A percentile compares a stretch with the other conserved stretches of the same genome.
phyloP scores from a whole-genome alignment of 768 basidiomycete genomes.

The Suillus lakei region DNA sequence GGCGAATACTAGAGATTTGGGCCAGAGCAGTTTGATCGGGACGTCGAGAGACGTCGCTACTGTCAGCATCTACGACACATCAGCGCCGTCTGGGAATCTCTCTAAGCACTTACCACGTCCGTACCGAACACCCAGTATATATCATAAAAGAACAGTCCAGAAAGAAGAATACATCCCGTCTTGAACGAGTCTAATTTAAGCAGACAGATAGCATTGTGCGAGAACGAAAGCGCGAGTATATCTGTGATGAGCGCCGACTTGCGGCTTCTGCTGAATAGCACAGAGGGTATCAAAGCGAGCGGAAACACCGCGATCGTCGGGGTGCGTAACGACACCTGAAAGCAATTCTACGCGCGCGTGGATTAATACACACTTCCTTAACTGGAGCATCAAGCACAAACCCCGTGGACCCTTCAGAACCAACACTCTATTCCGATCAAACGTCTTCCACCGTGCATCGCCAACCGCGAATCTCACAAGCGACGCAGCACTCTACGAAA shows the following conservation, averaged over 20 bases:
- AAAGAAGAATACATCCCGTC: slow-evolving; percentile 83
- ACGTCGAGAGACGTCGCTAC: slow-evolving; percentile 90
- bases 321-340: slow-evolving; percentile 55
- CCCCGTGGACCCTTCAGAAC: slow-evolving; percentile 53
- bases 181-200: slow-evolving; percentile 88
- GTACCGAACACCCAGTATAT: slow-evolving; percentile 95
- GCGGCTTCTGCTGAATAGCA: slow-evolving; percentile 58
- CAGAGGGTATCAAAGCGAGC: slow-evolving; percentile 65
- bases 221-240: slow-evolving; percentile 76
- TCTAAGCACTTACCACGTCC: slow-evolving; percentile 64
- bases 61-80: slow-evolving; percentile 75
- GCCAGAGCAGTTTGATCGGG: slow-evolving; percentile 93
- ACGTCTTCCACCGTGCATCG: slow-evolving; percentile 58
- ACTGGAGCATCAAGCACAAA: no score
- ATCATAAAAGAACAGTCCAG: slow-evolving; percentile 90
- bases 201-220: slow-evolving; percentile 77
- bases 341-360: slow-evolving; percentile 39
- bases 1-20: slow-evolving; percentile 62
- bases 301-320: slow-evolving; percentile 62
- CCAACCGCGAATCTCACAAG: slow-evolving; percentile 56
- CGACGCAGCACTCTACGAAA: slow-evolving; percentile 40
- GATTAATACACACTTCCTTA: no score
- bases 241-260: slow-evolving; percentile 80
- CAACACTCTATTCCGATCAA: slow-evolving; percentile 48
- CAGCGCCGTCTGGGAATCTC: background rate